Conservation (phyloP, 2,329 filamentous ascomycete genomes). For the Macrophomina pseudophaseolina region DNA sequence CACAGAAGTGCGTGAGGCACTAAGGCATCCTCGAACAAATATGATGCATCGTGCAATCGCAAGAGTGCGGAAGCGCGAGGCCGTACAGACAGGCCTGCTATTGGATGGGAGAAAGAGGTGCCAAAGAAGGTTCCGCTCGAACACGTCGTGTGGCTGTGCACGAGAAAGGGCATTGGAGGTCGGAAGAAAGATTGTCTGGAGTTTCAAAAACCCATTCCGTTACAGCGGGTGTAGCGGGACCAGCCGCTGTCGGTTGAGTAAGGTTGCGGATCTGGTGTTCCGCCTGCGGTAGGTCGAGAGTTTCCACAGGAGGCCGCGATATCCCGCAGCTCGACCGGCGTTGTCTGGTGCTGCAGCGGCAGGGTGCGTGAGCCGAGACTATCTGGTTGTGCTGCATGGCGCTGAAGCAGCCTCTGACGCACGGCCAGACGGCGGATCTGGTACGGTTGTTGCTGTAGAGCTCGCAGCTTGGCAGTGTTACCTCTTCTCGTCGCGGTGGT, state of each 20-base stretch:
- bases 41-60: too few species aligned
- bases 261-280: background rate
- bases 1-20: background rate
- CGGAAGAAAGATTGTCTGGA: background rate
- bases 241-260: background rate
- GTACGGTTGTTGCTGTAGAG: too few species aligned
- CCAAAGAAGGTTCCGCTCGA: too few species aligned
- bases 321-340: too few species aligned
- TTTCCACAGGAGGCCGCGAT: background rate
- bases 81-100: too few species aligned
- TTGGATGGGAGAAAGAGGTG: too few species aligned
- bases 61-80: too few species aligned
- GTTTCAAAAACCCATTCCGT: background rate
- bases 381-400: too few species aligned
- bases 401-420: background rate
- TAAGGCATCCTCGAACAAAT: too few species aligned
- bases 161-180: background rate
- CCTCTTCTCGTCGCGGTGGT: background rate
- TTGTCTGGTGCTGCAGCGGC: too few species aligned
- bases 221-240: conserved; percentile 3
- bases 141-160: background rate
- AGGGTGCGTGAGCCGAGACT: too few species aligned
- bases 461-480: background rate
- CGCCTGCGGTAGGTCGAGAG: background rate
- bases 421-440: background rate